A percentile compares a stretch with the other conserved stretches of the same genome.
Evolutionary conservation across 23 red algal genomes (phyloP).

Genomic region (Gracilaria caudata): DNA sequence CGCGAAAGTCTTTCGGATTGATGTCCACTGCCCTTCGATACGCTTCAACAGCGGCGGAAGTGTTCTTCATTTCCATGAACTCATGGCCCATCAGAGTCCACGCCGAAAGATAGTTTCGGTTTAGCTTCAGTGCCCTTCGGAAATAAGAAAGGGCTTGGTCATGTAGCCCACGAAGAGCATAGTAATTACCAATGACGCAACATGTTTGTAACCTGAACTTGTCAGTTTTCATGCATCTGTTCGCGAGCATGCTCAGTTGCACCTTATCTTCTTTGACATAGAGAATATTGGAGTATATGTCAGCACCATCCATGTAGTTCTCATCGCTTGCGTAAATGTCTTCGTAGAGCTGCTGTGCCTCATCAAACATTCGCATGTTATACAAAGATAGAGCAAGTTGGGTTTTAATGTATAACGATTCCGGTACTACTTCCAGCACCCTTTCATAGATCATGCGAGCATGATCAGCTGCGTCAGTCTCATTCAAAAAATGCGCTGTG

Average conservation of each 20-base stretch:
- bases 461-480: slow-evolving; percentile 53
- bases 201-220: slow-evolving; percentile 94
- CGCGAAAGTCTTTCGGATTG: slow-evolving; percentile 89
- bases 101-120: slow-evolving; percentile 87
- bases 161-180: slow-evolving; percentile 87
- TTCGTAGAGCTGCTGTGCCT: slow-evolving; percentile 68
- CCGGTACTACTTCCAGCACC: slow-evolving; percentile 55
- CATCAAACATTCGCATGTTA: slow-evolving; percentile 87
- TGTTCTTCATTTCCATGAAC: slow-evolving; percentile 98
- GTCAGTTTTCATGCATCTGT: slow-evolving; percentile 81
- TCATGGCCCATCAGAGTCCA: slow-evolving; percentile 99
- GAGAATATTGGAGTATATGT: slow-evolving; percentile 92
- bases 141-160: slow-evolving; percentile 95
- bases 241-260: slow-evolving; percentile 82
- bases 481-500: slow-evolving; percentile 43
- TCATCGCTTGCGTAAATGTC: slow-evolving; percentile 63
- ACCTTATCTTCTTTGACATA: slow-evolving; percentile 94
- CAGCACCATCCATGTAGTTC: slow-evolving; percentile 84
- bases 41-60: slow-evolving; percentile 87
- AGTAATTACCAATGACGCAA: slow-evolving; percentile 98
- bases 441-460: slow-evolving; percentile 57
- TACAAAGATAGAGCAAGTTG: slow-evolving; percentile 79
- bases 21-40: slow-evolving; percentile 91
- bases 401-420: slow-evolving; percentile 38
- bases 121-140: slow-evolving; percentile 87